Conservation (phyloP, 129 eudicot species). For the Flaveria brownii region DNA sequence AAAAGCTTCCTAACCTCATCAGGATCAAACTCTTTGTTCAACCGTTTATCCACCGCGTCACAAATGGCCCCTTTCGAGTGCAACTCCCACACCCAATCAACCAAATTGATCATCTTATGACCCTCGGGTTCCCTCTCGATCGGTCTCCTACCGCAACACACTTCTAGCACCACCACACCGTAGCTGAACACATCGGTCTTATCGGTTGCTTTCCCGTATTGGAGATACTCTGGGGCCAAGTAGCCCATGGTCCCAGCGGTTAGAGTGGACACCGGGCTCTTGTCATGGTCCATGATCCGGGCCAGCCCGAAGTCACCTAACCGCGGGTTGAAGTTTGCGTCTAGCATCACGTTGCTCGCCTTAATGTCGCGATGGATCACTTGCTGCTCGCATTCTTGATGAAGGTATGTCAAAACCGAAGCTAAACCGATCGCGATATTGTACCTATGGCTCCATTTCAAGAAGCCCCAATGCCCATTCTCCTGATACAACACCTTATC, state of each 20-base stretch:
- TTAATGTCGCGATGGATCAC: slow-evolving; percentile 91
- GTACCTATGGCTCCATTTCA: slow-evolving; percentile 67
- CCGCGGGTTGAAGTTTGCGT: slow-evolving; percentile 59
- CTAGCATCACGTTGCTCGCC: slow-evolving; percentile 84
- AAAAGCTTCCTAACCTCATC: slow-evolving; percentile 61
- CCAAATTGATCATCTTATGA: slow-evolving; percentile 68
- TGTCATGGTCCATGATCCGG: slow-evolving; percentile 81
- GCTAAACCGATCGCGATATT: slow-evolving; percentile 80
- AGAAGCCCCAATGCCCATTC: slow-evolving; percentile 37
- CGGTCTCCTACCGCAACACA: slow-evolving; percentile 87
- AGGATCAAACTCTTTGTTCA: slow-evolving; percentile 51
- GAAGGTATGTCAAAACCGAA: slow-evolving; percentile 75
- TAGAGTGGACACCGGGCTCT: slow-evolving; percentile 87
- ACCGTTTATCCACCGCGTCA: slow-evolving; percentile 63
- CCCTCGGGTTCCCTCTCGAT: slow-evolving; percentile 67
- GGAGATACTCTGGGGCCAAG: slow-evolving; percentile 90
- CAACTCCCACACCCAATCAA: slow-evolving; percentile 90
- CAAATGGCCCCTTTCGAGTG: slow-evolving; percentile 62
- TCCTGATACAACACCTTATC: slow-evolving; percentile 63
- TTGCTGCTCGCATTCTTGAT: slow-evolving; percentile 92
- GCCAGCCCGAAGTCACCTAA: slow-evolving; percentile 93
- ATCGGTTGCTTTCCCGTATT: slow-evolving; percentile 83
- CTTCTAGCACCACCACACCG: slow-evolving; percentile 79
- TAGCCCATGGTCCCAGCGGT: slow-evolving; percentile 98
- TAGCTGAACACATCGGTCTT: slow-evolving; percentile 86